Percentiles rank a stretch among this genome's conserved stretches.
Evolutionary conservation across 1,284 basidiomycete genomes (phyloP).

Genomic region (Sanghuangporus weigelae): DNA sequence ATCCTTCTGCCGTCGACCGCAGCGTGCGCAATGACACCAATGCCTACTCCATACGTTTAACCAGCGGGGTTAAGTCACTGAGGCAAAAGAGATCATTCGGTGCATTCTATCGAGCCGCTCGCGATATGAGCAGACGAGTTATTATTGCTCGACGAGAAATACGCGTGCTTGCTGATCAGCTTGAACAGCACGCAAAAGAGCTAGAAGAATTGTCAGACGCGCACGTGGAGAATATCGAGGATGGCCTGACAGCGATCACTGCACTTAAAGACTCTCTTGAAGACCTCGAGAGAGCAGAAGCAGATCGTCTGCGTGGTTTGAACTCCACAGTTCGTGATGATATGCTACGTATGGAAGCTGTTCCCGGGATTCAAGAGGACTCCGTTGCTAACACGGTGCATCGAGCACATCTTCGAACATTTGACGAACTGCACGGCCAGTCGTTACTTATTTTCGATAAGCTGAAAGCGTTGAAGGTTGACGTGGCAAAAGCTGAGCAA

Average conservation of each 20-base stretch:
- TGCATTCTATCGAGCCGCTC: slow-evolving; percentile 8
- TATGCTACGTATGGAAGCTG: slow-evolving; percentile 9
- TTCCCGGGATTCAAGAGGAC: slow-evolving; percentile 16
- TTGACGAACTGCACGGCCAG: slow-evolving; percentile 11
- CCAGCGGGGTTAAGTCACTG: slow-evolving; percentile 46
- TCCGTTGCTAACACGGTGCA: background rate
- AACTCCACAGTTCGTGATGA: background rate
- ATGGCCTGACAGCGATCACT: background rate
- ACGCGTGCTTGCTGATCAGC: background rate
- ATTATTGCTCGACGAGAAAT: background rate
- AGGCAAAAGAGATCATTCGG: slow-evolving; percentile 6
- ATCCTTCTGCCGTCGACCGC: slow-evolving; percentile 56
- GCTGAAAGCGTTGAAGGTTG: background rate
- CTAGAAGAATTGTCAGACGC: slow-evolving; percentile 4
- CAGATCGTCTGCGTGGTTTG: background rate
- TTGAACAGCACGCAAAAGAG: slow-evolving; percentile 3
- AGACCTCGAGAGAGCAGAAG: background rate
- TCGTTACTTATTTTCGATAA: background rate
- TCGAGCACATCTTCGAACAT: background rate
- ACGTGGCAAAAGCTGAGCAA: slow-evolving; percentile 10
- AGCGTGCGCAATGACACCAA: slow-evolving; percentile 69
- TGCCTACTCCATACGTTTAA: slow-evolving; percentile 55
- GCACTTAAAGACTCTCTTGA: slow-evolving; percentile 3
- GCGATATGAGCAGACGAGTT: slow-evolving; percentile 6
- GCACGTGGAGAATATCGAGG: background rate